Conservation (phyloP, 768 basidiomycete genomes). For the Tricholoma hemisulphureum region DNA sequence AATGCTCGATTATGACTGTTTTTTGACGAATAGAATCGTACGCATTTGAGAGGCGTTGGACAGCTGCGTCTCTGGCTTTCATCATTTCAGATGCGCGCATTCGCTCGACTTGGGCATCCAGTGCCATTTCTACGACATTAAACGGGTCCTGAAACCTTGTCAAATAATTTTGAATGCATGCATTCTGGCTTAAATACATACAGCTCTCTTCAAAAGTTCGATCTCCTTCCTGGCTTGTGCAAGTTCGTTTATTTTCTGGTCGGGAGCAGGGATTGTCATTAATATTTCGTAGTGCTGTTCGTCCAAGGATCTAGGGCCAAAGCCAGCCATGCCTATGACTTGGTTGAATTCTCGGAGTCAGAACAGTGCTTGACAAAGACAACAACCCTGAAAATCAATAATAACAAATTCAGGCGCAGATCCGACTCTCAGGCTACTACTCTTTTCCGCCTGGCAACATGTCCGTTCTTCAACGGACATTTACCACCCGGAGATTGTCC, state of each 20-base stretch:
- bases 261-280: not conserved
- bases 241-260: not conserved
- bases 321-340: not conserved
- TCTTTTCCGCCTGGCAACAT: not conserved
- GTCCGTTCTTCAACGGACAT: not conserved
- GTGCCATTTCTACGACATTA: conserved; percentile 48
- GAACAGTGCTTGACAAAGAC: not conserved
- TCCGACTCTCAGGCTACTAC: not conserved
- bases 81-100: conserved; percentile 55
- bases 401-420: not conserved
- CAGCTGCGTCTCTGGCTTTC: conserved; percentile 60
- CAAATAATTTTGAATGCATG: conserved; percentile 8
- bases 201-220: conserved; percentile 15
- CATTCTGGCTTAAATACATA: conserved; percentile 7
- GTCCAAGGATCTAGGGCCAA: conserved; percentile 2
- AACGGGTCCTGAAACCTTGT: conserved; percentile 40
- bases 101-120: conserved; percentile 55
- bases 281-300: not conserved
- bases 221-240: conserved; percentile 14
- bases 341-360: too few relatives aligned
- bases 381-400: not conserved
- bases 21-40: conserved; percentile 64
- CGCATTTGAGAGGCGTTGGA: conserved; percentile 57
- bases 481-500: not conserved
- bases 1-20: conserved; percentile 44